Base-by-base conservation (phyloP, 768 basidiomycete genomes). In the Psilocybe cyanescens region DNA sequence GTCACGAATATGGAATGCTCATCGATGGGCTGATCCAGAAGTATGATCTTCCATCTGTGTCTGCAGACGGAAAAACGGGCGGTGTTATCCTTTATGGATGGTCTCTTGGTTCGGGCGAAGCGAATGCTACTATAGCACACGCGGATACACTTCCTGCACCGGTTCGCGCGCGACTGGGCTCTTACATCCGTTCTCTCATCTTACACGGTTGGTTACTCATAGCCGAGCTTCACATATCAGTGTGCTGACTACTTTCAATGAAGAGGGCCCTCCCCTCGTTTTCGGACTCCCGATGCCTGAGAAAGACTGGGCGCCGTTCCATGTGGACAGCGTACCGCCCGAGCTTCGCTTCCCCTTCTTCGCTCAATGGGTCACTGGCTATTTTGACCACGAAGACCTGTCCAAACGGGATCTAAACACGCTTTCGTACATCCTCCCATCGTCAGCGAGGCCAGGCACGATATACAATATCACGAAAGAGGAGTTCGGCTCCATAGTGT, bases 401-500 rank as follows among this genome's bases (percentile, higher is more conserved):
- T 44, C 55, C 5, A 44, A 44, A 24, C 39, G 35, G 3, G 29
- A 56, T 30, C 41, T 29, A 8, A 24, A 45, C 24, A 31, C 39
- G 1, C 55, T 56, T 12, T 35, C 17, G 17, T 56, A 56, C 45
- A 29, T 45, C 8, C 55, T 56, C 29, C 55, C 55, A 29, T 56
- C 55, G 3, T 28, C 55, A 8, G 17, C 24, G 8, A 44, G n/a
- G 12, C 28, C 29, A 8, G 39, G 39, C 4, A 45, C 41, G 1
- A 56, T 56, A 31, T 56, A 44, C 55, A 49, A 49, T n/a, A 19
- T 49, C 8, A 8, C 47, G 11, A 56, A 45, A n/a, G 55, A 56
- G 5, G 24, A 56, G 19, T 30, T 24, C 28, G 31, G 11, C 24
- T n/a, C 16, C 30, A 14, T 28, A 46, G 55, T 29, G 4, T 19